Base-by-base conservation (phyloP, 306 rosid genomes). In the Begonia peltatifolia region DNA sequence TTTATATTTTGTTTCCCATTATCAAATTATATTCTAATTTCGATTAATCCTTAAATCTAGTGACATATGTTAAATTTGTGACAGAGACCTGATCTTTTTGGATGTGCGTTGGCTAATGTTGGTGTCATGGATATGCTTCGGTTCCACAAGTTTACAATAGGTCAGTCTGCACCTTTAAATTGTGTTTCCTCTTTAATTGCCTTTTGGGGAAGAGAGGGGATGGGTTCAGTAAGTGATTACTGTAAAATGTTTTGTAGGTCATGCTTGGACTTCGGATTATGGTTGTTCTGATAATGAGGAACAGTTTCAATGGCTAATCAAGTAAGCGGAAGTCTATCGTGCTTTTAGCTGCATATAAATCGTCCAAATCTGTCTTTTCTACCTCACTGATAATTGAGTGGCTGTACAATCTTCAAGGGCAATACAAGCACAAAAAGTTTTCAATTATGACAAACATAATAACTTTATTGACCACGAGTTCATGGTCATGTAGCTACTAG, bases 91-190 rank as follows among this genome's bases (percentile, higher is more conserved):
- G 92, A 90, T 62, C 95, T 86, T 59, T 90, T 74, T 62, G 95
- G 95, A 41, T 89, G 97, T 61, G 97, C 94, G 6, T 72, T 89
- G 63, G 95, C 97, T 76, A 94, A 78, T 74, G 95, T 90, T 67
- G 95, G 97, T 50, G 97, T 89, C 23, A 89, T 89, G 97, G 97
- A 89, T 71, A 85, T 89, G 97, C 74, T 89, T 60, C 84, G 94
- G 30, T 89, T 89, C 80, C 95, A 86, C 69, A 86, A 90, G 73
- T 90, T 90, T 47, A 90, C 95, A 43, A 83, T 90, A 59, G 99
- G 99, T 86, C 57, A 47, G 81, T 67, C 54, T 60, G n/a, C 49
- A 38, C 63, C 59, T 46, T 15, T 55, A 30, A 30, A 30, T 30
- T 7, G 38, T 25, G 47, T 11, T 44, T 42, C 23, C 41, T 42